Conservation (phyloP, 495 filamentous ascomycete species). For the Penicillium herquei region DNA sequence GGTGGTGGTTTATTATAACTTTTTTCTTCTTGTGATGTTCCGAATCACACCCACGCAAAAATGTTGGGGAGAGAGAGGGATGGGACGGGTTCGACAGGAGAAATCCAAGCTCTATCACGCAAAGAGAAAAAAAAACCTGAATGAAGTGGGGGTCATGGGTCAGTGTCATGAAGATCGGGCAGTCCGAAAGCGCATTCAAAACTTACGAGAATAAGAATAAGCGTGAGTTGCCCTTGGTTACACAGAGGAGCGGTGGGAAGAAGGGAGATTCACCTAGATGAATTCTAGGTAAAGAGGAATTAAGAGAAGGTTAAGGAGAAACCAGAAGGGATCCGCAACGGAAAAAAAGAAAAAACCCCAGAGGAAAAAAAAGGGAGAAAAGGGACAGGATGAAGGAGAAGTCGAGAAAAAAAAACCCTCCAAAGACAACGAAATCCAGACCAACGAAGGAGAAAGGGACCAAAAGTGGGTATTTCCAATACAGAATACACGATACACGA, state of each 20-base stretch:
- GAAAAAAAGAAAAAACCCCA: not conserved
- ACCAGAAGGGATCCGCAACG: not conserved
- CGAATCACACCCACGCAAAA: not conserved
- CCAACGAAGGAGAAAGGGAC: no score
- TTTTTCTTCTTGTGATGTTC: no score
- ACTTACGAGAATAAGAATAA: conserved; percentile 1
- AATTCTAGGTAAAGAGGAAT: no score
- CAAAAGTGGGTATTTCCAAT: no score
- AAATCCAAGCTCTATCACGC: not conserved
- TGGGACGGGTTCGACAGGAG: not conserved
- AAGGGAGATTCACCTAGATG: not conserved
- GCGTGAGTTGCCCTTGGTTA: conserved; percentile 6
- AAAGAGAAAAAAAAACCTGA: not conserved
- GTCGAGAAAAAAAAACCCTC: not conserved
- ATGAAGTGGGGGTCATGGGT: not conserved
- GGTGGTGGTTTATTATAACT: no score
- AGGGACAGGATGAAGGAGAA: not conserved
- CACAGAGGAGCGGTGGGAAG: conserved; percentile 10
- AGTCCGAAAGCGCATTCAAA: not conserved
- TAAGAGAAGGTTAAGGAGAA: not conserved
- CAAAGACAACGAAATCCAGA: not conserved
- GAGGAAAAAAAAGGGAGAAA: not conserved
- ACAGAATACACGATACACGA: no score
- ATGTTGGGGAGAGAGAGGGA: conserved; percentile 4
- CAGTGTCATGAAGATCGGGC: not conserved